Percentiles rank a stretch among this genome's conserved stretches.
phyloP scores from a whole-genome alignment of 345 rosid genomes.

The Moringa oleifera region DNA sequence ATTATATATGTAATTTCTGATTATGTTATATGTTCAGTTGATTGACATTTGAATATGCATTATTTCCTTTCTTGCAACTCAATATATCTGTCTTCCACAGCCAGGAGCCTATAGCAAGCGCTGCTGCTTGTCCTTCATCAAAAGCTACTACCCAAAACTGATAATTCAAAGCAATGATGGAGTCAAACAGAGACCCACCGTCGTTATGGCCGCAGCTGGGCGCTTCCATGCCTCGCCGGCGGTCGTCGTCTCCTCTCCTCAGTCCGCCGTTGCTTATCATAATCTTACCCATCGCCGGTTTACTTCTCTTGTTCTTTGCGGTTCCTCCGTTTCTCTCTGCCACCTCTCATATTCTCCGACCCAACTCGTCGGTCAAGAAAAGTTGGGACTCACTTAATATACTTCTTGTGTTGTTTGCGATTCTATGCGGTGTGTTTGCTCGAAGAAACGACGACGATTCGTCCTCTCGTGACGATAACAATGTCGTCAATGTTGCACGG shows the following conservation, averaged over 20 bases:
- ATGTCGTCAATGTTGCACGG: slow-evolving; percentile 7
- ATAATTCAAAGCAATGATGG: neutral
- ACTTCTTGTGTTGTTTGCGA: slow-evolving; percentile 56
- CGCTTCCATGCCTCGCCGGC: slow-evolving; percentile 30
- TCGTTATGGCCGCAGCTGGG: slow-evolving; percentile 43
- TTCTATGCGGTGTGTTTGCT: slow-evolving; percentile 70
- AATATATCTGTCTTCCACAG: slow-evolving; percentile 3
- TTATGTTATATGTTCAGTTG: no score
- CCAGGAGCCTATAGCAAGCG: slow-evolving; percentile 1
- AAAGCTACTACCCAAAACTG: neutral
- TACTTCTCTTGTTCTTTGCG: slow-evolving; percentile 33
- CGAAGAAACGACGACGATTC: slow-evolving; percentile 47
- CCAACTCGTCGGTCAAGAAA: slow-evolving; percentile 32
- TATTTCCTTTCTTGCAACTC: neutral
- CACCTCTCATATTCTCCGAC: slow-evolving; percentile 39
- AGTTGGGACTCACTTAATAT: slow-evolving; percentile 70
- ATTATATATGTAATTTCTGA: neutral
- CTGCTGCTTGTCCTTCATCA: neutral
- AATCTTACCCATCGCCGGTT: slow-evolving; percentile 38
- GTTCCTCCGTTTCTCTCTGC: slow-evolving; percentile 42
- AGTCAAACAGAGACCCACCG: slow-evolving; percentile 31
- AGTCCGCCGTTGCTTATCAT: slow-evolving; percentile 45
- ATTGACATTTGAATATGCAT: neutral
- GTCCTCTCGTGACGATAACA: slow-evolving; percentile 1
- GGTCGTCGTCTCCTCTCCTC: slow-evolving; percentile 31